phyloP scores from a whole-genome alignment of 345 rosid genomes.

The Conringia planisiliqua region DNA sequence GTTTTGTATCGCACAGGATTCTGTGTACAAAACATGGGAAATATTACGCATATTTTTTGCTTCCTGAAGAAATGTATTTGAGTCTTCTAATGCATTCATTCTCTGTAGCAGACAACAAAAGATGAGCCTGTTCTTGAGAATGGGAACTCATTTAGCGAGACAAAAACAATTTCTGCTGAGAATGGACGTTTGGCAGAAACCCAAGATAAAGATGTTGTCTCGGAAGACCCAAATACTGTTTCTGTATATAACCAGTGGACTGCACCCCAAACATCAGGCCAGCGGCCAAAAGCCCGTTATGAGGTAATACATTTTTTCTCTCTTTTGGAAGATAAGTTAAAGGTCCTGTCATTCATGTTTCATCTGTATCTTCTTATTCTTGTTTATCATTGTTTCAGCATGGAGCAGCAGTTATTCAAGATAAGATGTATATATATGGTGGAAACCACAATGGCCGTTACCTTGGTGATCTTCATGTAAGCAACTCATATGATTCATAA shows the following conservation, averaged over 20 bases:
- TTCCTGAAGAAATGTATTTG: constrained; percentile 5
- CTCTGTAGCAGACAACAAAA: constrained; percentile 52
- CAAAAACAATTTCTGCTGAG: constrained; percentile 66
- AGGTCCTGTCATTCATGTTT: constrained; percentile 19
- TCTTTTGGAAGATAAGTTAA: constrained; percentile 18
- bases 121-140: constrained; percentile 55
- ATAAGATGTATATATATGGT: constrained; percentile 90
- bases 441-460: constrained; percentile 99
- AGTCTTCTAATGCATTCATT: constrained; percentile 19
- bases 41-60: neutral
- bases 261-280: constrained; percentile 74
- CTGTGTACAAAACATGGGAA: neutral
- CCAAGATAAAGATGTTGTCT: constrained; percentile 93
- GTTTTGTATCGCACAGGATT: constrained; percentile 26
- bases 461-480: constrained; percentile 92
- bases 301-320: constrained; percentile 55
- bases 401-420: constrained; percentile 84
- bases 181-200: constrained; percentile 61
- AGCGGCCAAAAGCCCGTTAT: constrained; percentile 83
- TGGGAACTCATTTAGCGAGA: constrained; percentile 56
- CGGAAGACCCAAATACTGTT: constrained; percentile 72
- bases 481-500: constrained; percentile 30
- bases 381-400: constrained; percentile 52
- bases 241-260: constrained; percentile 91
- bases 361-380: constrained; percentile 23